Conservation (phyloP, 352 stramenopile species). For the Globisporangium cystogenes region DNA sequence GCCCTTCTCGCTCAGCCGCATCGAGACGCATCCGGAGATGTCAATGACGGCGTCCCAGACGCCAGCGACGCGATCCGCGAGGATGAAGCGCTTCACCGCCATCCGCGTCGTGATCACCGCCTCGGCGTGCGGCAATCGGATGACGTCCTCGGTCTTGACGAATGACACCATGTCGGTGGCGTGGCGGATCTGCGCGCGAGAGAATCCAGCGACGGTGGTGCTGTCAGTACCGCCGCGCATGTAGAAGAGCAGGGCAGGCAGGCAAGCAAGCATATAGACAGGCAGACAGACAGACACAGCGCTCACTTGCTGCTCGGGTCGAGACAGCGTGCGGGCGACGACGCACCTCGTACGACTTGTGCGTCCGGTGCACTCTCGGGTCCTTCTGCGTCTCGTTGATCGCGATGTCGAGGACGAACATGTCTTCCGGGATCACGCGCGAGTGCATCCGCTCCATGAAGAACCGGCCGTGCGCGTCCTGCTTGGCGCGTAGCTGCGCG, state of each 20-base stretch:
- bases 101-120: constrained; percentile 20
- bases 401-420: constrained; percentile 1
- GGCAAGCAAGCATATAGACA: no score
- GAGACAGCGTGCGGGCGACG: no score
- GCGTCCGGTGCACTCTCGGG: no score
- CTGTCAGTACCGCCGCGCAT: no score
- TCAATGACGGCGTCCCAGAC: constrained; percentile 34
- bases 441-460: constrained; percentile 11
- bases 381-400: constrained; percentile 1
- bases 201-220: no score
- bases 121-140: constrained; percentile 13
- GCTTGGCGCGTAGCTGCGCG: not conserved
- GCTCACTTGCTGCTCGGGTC: no score
- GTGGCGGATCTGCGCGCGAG: no score
- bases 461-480: constrained; percentile 8
- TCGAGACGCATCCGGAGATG: constrained; percentile 18
- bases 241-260: no score
- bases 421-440: constrained; percentile 1
- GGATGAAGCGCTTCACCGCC: constrained; percentile 20
- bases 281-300: no score
- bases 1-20: constrained; percentile 25
- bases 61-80: constrained; percentile 14
- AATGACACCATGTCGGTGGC: not conserved
- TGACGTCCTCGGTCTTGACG: constrained; percentile 3
- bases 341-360: no score